A percentile compares a stretch with the other conserved stretches of the same genome.
Evolutionary conservation across 208 protist species (phyloP).

Genomic region (Trypanosoma cruzi): DNA sequence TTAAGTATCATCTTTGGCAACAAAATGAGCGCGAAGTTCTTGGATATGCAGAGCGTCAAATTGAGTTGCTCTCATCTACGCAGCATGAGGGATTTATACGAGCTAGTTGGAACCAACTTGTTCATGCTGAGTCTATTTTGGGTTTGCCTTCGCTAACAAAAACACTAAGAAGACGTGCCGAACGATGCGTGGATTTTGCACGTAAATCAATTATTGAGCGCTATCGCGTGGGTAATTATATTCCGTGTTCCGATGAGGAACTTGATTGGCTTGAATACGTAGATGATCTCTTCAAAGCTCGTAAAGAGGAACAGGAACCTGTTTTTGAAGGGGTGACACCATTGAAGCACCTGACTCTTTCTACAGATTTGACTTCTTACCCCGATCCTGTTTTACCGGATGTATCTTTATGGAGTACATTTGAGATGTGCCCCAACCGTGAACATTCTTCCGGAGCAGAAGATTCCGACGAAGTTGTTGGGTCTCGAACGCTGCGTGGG

Average conservation of each 20-base stretch:
- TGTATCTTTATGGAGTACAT: conserved; percentile 16
- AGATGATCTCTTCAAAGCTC: conserved; percentile 51
- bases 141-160: conserved; percentile 65
- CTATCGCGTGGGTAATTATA: conserved; percentile 74
- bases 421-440: conserved; percentile 21
- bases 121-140: conserved; percentile 51
- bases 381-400: conserved; percentile 16
- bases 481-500: conserved; percentile 57
- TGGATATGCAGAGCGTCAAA: conserved; percentile 75
- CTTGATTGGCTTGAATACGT: conserved; percentile 57
- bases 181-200: conserved; percentile 40
- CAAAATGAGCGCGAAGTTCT: conserved; percentile 68
- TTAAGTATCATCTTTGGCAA: conserved; percentile 67
- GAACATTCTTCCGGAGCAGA: conserved; percentile 18
- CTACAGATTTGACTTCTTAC: neutral
- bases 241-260: conserved; percentile 53
- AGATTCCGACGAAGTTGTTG: conserved; percentile 61
- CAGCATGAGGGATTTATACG: conserved; percentile 40
- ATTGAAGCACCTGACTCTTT: conserved; percentile 14
- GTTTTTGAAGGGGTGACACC: conserved; percentile 42
- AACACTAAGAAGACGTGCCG: conserved; percentile 42
- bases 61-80: conserved; percentile 56
- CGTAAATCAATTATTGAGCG: conserved; percentile 45
- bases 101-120: conserved; percentile 74
- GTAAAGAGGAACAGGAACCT: conserved; percentile 53